phyloP scores from a whole-genome alignment of 805 yeast genomes.

The Starmerella riodocensis region DNA sequence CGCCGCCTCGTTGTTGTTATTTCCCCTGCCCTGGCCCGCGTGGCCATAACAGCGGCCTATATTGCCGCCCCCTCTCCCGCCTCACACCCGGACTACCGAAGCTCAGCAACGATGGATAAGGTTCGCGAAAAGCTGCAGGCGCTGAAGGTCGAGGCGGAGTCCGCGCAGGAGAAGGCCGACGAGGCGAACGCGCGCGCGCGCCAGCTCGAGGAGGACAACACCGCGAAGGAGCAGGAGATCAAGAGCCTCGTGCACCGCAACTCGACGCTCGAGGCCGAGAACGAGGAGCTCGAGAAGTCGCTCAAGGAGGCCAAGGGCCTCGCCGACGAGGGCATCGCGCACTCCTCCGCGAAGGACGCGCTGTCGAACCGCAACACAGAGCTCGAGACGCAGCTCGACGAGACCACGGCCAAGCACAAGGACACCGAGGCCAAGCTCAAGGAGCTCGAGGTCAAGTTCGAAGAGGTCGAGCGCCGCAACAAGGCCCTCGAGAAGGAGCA shows the following conservation, averaged over 20 bases:
- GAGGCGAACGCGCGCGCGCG: slow-evolving; percentile 69
- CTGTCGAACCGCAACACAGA: slow-evolving; percentile 77
- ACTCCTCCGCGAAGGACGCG: slow-evolving; percentile 81
- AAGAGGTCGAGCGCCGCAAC: slow-evolving; percentile 89
- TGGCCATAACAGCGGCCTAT: neutral
- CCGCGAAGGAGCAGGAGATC: slow-evolving; percentile 90
- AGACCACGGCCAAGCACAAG: slow-evolving; percentile 77
- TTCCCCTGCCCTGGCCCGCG: neutral
- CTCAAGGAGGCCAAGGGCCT: slow-evolving; percentile 66
- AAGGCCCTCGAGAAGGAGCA: slow-evolving; percentile 84
- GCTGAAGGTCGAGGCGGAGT: slow-evolving; percentile 87
- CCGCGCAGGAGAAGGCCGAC: slow-evolving; percentile 95
- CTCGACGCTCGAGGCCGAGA: slow-evolving; percentile 74
- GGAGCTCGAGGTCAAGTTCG: slow-evolving; percentile 91
- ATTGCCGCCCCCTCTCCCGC: neutral
- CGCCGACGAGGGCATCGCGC: slow-evolving; percentile 81
- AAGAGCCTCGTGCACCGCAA: slow-evolving; percentile 86
- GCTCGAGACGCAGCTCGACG: slow-evolving; percentile 84
- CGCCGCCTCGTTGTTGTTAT: too few species aligned
- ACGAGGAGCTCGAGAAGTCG: slow-evolving; percentile 54
- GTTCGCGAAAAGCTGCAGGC: slow-evolving; percentile 26
- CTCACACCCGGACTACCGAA: neutral
- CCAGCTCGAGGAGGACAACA: slow-evolving; percentile 79
- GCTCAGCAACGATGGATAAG: slow-evolving; percentile 18
- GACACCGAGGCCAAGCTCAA: slow-evolving; percentile 89